Evolutionary conservation across 2,329 filamentous ascomycete genomes (phyloP), one percentile per base, ranked within the genome.

Genomic region (Trichoderma atrobrunneum): DNA sequence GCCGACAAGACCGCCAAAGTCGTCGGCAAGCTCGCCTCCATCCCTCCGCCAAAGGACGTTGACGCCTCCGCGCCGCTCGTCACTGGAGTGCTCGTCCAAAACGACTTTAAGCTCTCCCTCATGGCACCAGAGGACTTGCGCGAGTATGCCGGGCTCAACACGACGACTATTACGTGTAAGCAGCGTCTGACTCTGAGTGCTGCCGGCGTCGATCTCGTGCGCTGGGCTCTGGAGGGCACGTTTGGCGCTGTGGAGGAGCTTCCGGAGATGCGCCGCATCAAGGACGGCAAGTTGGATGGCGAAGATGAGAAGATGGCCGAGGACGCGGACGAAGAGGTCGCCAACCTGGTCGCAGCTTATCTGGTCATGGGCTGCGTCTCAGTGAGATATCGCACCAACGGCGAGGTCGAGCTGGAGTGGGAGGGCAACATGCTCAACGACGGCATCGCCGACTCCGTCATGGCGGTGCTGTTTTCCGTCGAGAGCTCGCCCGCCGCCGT

Each of bases 371-470:
- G 94, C 74, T 96, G 93, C 81, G 90, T 98, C 32, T 89, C 89
- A 8, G 90, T 98, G n/a, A 89, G 91, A 24, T 94, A 96, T 81
- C 88, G 88, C 74, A 88, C 86, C 74, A 91, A 90, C 75, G 93
- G 95, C 71, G 91, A 96, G 78, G 89, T 98, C 7, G 94, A 97
- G 80, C 86, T 98, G 3, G 94, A 97, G 82, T 99, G 96, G 96
- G 95, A 98, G 80, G 96, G 95, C 72, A 99, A 98, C 80, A 93
- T 97, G 84, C 91, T 98, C 78, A 99, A 98, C 80, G 96, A 99
- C 79, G 93, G 94, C 73, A 97, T 99, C 78, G 96, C 96, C n/a
- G 96, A 99, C 82, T 94, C 96, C 18, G 92, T 98, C 70, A 93
- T 98, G 87, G 94, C 94, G 1, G 94, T 98, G 3, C 87, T 99